Base-by-base conservation (phyloP, 768 basidiomycete species). In the Xerocomus brunneocitrinus region DNA sequence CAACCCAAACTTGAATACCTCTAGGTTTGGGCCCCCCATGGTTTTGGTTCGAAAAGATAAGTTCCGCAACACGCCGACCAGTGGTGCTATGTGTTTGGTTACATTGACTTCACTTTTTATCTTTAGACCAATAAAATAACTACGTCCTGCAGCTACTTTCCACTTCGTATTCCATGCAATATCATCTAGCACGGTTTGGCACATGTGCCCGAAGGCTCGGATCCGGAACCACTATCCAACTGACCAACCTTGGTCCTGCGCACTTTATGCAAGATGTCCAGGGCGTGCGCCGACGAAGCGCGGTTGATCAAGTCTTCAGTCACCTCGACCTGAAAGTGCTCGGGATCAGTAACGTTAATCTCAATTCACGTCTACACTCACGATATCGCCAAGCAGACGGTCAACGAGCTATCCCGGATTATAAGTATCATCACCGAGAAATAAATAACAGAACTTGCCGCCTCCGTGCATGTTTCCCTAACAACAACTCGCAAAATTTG, bases 1-100 rank as follows among this genome's bases (percentile, higher is more conserved):
- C 16, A 91, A 71, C 4, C 82, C 82, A 61, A 94, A 94, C 72
- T 92, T 93, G 84, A 93, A 91, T 16, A 93, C 79, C 70, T 94
- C 91, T 50, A 94, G 83, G 67, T 88, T 89, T 34, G 89, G 83
- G 10, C 88, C 84, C 3, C 77, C 87, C 87, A 89, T 80, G 72
- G 41, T 31, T 41, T 55, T 49, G 16, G 28, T 44, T 27, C 19
- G 19, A 19, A 19, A 19, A 19, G 19, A 19, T 19, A 19, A 19
- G 19, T 19, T 19, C 19, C 19, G 19, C 19, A 19, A 19, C 19
- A 19, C 19, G 19, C 19, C 19, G 19, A 19, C 19, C 19, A 19
- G 19, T 19, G 19, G 19, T 19, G 19, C 19, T 19, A 28, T 32
- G 44, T 22, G 30, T 45, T 45, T 32, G 30, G 44, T 30, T 5